A percentile compares a stretch with the other conserved stretches of the same genome.
These are phyloP conservation scores for Aspergillus caelatus DNA, from an alignment of 2,329 filamentous ascomycete species.

Conservation along the genomic window DNA sequence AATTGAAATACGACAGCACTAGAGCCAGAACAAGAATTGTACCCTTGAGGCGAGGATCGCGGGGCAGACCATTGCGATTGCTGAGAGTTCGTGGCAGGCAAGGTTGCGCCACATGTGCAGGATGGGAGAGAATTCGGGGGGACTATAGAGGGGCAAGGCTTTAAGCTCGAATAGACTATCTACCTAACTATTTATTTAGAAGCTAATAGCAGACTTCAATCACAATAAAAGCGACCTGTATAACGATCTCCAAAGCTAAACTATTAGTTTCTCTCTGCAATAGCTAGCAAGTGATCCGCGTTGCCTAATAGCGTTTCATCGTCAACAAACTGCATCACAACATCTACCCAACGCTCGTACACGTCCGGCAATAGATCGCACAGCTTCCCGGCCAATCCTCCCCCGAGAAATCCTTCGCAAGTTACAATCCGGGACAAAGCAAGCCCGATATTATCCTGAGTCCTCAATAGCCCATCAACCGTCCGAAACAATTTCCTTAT, in stretches of 20 bases:
- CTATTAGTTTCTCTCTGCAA: background rate
- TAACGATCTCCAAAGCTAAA: no score
- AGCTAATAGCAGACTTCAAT: background rate
- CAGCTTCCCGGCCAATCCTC: background rate
- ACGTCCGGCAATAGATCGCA: background rate
- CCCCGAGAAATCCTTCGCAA: background rate
- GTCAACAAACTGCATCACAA: constrained; percentile 1
- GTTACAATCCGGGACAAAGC: background rate
- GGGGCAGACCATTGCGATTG: no score
- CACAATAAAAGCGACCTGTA: background rate
- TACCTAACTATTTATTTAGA: no score
- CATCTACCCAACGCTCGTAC: constrained; percentile 2
- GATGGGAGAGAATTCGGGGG: no score
- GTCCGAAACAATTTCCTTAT: background rate
- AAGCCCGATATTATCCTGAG: background rate
- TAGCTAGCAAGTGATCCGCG: background rate
- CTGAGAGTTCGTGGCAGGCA: no score
- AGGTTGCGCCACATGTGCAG: no score
- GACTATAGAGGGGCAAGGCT: no score
- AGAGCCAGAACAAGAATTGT: no score
- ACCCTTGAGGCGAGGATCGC: no score
- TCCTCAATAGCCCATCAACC: background rate
- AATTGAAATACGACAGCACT: no score
- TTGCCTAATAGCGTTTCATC: background rate
- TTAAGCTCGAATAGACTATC: no score